Evolutionary conservation across 2,329 filamentous ascomycete species (phyloP).

Genomic region (Alternaria gaisen): DNA sequence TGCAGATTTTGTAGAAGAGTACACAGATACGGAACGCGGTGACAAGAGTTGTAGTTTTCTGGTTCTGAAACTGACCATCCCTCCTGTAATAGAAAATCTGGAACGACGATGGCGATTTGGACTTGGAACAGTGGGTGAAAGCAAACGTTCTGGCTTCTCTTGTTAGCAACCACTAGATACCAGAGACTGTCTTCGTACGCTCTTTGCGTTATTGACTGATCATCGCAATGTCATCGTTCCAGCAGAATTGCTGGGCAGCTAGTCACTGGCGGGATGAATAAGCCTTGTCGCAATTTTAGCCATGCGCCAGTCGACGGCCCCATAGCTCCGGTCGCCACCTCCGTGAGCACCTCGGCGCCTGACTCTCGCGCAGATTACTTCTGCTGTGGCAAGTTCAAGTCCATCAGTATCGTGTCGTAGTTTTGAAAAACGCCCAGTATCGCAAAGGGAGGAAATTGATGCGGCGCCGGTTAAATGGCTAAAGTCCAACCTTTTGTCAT

Average conservation of each 20-base stretch:
- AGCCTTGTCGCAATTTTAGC: neutral
- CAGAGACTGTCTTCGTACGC: neutral
- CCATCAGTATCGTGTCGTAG: neutral
- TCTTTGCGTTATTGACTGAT: neutral
- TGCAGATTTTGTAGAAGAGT: neutral
- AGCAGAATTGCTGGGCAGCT: neutral
- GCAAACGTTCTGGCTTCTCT: neutral
- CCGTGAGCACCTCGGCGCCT: neutral
- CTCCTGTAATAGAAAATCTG: neutral
- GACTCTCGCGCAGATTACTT: neutral
- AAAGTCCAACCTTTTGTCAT: conserved; percentile 2
- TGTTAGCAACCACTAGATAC: neutral
- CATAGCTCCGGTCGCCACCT: neutral
- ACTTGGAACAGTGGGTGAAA: neutral
- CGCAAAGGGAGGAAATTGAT: neutral
- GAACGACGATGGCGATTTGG: neutral
- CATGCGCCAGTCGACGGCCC: neutral
- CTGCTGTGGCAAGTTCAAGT: neutral
- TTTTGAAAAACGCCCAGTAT: neutral
- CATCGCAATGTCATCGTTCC: neutral
- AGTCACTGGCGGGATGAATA: neutral
- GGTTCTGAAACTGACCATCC: neutral
- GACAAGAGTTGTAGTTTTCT: neutral
- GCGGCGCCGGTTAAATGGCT: conserved; percentile 13
- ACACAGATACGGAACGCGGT: neutral